These are phyloP conservation scores for Aureobasidium pullulans DNA, from an alignment of 2,329 filamentous ascomycete species.

Conservation along the genomic window DNA sequence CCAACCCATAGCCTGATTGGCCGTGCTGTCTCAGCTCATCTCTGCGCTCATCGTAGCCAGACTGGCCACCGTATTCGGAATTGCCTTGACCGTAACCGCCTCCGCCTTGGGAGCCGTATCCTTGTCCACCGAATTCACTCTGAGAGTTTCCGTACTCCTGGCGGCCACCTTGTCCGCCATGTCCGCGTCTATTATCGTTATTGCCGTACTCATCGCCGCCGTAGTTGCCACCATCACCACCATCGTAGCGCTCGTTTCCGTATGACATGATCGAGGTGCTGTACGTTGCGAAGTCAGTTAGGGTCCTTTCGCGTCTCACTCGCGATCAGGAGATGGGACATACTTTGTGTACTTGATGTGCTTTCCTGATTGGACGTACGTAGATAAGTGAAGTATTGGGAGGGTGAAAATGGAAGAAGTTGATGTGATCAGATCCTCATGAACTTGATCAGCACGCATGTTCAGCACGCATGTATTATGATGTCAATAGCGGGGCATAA, in stretches of 20 bases:
- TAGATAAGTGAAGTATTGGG: not conserved
- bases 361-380: not conserved
- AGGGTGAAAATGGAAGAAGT: not conserved
- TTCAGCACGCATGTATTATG: too few species aligned
- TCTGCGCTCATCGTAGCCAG: constrained; percentile 15
- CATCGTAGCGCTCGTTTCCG: constrained; percentile 23
- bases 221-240: constrained; percentile 23
- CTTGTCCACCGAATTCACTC: constrained; percentile 12
- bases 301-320: not conserved
- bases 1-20: constrained; percentile 17
- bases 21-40: constrained; percentile 16
- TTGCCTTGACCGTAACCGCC: constrained; percentile 18
- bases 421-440: not conserved
- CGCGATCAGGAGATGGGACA: not conserved
- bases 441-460: not conserved
- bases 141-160: constrained; percentile 1
- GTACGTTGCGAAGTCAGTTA: not conserved
- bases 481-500: constrained; percentile 7
- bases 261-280: constrained; percentile 24
- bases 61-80: constrained; percentile 15
- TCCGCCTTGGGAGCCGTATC: not conserved
- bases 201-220: constrained; percentile 15
- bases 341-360: not conserved
- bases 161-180: constrained; percentile 16
- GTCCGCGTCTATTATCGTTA: constrained; percentile 11